Evolutionary conservation across 768 basidiomycete species (phyloP).

Genomic region (Harrya chromipes): DNA sequence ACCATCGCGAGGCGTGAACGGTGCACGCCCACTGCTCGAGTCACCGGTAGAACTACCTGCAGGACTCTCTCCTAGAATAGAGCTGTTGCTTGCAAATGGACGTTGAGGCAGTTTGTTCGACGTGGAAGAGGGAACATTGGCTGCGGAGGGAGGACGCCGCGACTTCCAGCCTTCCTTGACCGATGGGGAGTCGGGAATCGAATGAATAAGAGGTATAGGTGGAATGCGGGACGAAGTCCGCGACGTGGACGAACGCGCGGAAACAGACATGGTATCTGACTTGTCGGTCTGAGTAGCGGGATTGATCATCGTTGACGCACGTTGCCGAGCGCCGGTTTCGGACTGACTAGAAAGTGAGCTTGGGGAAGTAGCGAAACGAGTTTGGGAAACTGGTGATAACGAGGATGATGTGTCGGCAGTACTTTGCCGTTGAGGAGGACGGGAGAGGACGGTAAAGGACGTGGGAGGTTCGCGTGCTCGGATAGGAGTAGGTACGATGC

Average conservation of each 20-base stretch:
- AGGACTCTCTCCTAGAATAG: conserved; percentile 56
- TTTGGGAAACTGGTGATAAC: conserved; percentile 11
- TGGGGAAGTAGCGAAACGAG: not conserved
- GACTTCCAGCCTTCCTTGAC: conserved; percentile 21
- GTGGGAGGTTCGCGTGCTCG: conserved; percentile 52
- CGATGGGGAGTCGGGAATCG: conserved; percentile 33
- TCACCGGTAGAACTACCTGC: conserved; percentile 79
- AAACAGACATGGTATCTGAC: conserved; percentile 27
- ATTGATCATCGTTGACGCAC: conserved; percentile 6
- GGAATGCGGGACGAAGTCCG: conserved; percentile 27
- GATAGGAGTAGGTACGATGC: conserved; percentile 53
- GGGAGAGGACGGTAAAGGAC: conserved; percentile 60
- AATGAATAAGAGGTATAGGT: conserved; percentile 29
- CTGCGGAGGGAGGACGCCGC: conserved; percentile 9
- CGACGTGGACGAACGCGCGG: conserved; percentile 20
- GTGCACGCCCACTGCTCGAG: conserved; percentile 73
- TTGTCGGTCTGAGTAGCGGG: conserved; percentile 19
- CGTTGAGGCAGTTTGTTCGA: conserved; percentile 35
- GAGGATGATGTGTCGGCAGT: conserved; percentile 12
- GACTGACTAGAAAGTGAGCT: conserved; percentile 10
- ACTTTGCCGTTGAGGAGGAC: conserved; percentile 43
- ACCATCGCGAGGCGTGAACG: conserved; percentile 76
- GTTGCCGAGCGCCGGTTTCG: conserved; percentile 13
- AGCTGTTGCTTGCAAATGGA: conserved; percentile 51
- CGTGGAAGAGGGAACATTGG: conserved; percentile 6